phyloP scores from a whole-genome alignment of 345 rosid species.

The Eucalyptus sp. region DNA sequence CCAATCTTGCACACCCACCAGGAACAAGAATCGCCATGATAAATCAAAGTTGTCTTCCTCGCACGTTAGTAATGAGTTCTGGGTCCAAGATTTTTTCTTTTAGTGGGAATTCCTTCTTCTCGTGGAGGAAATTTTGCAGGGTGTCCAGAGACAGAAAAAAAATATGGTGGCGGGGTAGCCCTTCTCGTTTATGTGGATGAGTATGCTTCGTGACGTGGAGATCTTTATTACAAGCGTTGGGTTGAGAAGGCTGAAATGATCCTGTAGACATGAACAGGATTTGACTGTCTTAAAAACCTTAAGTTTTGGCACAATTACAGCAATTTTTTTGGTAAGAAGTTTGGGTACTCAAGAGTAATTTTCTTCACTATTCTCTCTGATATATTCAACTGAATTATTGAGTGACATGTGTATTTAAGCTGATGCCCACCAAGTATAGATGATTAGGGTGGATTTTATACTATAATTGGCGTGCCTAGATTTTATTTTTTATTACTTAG shows the following conservation, averaged over 20 bases:
- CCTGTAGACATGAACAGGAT: background rate
- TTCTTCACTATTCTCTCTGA: background rate
- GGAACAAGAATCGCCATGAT: constrained; percentile 38
- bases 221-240: background rate
- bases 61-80: background rate
- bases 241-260: background rate
- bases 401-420: background rate
- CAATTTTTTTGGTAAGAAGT: background rate
- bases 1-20: constrained; percentile 12
- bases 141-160: background rate
- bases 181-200: background rate
- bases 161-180: accelerated
- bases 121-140: background rate
- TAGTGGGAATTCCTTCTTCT: background rate
- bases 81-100: background rate
- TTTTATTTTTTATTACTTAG: background rate
- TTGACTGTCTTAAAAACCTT: background rate
- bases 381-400: background rate
- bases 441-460: background rate
- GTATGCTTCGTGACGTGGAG: background rate
- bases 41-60: background rate
- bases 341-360: background rate
- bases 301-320: background rate
- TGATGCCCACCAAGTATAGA: background rate
- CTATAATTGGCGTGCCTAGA: background rate